Base-by-base conservation (phyloP, 2,329 filamentous ascomycete genomes). In the Tolypocladium album region DNA sequence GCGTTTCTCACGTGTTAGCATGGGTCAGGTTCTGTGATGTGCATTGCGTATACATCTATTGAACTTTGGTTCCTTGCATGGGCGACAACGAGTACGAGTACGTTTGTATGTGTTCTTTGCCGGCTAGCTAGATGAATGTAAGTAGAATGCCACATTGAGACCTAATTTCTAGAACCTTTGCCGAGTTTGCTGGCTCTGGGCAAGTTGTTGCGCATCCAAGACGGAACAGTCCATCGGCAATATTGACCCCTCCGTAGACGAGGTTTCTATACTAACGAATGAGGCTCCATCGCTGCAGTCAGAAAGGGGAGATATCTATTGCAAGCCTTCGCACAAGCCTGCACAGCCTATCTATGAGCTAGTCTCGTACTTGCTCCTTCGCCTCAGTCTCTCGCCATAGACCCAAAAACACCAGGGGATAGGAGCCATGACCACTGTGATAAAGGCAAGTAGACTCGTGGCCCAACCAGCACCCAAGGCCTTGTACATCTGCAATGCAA, bases 381-480 rank as follows among this genome's bases (percentile, higher is more conserved):
- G 57, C 39, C 67, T 60, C 40, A 69, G 58, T 58, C 55, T 61
- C 57, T 65, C 66, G 15, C 68, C 67, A 52, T 61, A 69, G 0
- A 61, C 55, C 63, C 66, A 68, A 43, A 69, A 69, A 39, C 63
- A 64, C 67, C 68, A 69, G 4, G 75, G 74, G 43, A 76, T 71
- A 7, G 74, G 74, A 13, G 73, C 64, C 60, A 76, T 68, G 2
- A 50, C 67, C 1, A 77, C 62, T 3, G 75, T 67, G 31, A 78
- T 65, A 61, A 77, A 77, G 1, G 63, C 76, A 20, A 78, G 65
- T 3, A 78, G 59, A 31, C 70, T 75, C 61, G 75, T 78, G n/a
- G 75, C 76, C 76, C 76, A 79, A 3, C 76, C 76, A 1, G 74
- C 68, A 0, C 75, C 74, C 7, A 79, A 69, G 0, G 64, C 65